Conservation (phyloP, 148 eudicot genomes). For the Chenopodium formosanum region DNA sequence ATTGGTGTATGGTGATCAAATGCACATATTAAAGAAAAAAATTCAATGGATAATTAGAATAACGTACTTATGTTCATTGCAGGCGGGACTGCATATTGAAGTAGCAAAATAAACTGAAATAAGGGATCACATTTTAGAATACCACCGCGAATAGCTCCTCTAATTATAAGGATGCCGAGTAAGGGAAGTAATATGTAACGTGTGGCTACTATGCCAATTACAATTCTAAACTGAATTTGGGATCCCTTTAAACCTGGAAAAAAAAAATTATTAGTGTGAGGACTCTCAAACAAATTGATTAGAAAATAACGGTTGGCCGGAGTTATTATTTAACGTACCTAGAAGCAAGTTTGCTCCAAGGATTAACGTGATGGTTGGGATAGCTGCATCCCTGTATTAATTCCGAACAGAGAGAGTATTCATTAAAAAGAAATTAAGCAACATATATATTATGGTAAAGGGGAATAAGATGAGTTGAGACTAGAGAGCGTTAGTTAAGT, state of each 20-base stretch:
- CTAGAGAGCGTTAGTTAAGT: too few relatives aligned
- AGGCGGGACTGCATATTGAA: conserved; percentile 87
- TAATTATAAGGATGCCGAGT: conserved; percentile 51
- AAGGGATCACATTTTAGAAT: conserved; percentile 55
- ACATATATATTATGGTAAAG: neutral
- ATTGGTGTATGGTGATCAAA: too few relatives aligned
- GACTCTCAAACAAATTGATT: neutral
- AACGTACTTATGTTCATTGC: conserved; percentile 83
- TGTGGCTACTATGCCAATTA: conserved; percentile 48
- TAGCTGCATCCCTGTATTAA: conserved; percentile 73
- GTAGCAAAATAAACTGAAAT: conserved; percentile 70
- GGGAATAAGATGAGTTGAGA: too few relatives aligned
- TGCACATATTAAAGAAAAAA: too few relatives aligned
- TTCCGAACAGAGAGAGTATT: too few relatives aligned
- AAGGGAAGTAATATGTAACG: conserved; percentile 64
- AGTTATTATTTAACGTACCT: conserved; percentile 36
- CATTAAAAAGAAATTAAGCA: too few relatives aligned
- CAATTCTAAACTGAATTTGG: conserved; percentile 38
- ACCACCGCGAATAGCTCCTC: conserved; percentile 49
- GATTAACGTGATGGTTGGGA: conserved; percentile 66
- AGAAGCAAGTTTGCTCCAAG: conserved; percentile 79
- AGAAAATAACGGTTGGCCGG: neutral
- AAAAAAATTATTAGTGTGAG: too few relatives aligned
- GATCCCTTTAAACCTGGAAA: conserved; percentile 58
- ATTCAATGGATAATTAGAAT: neutral